These are phyloP conservation scores for Solanum infundibuliforme DNA, from an alignment of 257 asterid species.

Conservation along the genomic window DNA sequence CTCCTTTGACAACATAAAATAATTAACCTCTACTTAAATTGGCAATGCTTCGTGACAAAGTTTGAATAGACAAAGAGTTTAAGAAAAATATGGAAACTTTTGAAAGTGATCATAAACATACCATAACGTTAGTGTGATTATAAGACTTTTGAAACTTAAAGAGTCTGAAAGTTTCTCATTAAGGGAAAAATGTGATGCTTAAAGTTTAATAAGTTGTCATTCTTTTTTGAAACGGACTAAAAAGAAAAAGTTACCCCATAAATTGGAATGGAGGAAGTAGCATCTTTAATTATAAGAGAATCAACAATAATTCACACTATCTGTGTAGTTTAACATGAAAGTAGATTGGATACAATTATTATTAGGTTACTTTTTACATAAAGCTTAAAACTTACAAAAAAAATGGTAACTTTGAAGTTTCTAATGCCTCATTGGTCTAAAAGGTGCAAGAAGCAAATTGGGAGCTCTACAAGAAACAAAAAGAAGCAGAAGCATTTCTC, in stretches of 20 bases:
- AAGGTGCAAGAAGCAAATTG: slow-evolving; percentile 66
- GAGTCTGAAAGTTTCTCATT: neutral
- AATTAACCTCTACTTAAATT: neutral
- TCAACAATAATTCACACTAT: neutral
- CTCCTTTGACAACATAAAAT: neutral
- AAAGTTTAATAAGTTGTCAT: neutral
- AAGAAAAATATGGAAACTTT: neutral
- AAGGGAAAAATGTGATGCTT: fast-evolving
- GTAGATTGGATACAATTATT: neutral
- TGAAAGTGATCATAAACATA: neutral
- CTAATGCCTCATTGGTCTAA: neutral
- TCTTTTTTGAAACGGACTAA: neutral
- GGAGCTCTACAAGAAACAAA: slow-evolving; percentile 58
- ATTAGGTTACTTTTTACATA: neutral
- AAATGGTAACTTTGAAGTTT: neutral
- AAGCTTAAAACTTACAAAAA: neutral
- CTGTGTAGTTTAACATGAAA: neutral
- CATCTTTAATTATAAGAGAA: neutral
- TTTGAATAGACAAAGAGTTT: neutral
- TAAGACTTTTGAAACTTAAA: neutral
- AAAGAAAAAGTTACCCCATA: neutral
- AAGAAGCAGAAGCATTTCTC: slow-evolving; percentile 46
- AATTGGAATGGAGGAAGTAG: neutral
- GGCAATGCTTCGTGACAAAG: neutral
- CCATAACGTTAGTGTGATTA: neutral